phyloP scores from a whole-genome alignment of 768 basidiomycete species.

The Russula sp. region DNA sequence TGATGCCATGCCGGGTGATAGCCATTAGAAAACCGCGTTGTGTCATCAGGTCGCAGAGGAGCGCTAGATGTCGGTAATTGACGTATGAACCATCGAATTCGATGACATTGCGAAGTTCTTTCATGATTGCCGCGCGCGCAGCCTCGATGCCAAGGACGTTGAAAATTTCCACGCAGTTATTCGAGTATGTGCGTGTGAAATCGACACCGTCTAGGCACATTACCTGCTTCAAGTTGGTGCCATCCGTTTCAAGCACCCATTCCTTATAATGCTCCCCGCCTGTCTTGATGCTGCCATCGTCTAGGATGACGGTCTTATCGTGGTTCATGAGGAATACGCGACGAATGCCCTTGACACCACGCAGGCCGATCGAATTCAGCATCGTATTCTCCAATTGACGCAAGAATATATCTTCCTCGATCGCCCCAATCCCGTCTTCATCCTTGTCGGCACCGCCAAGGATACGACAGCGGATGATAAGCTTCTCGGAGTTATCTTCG shows the following conservation, averaged over 20 bases:
- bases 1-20: slow-evolving; percentile 99
- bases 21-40: slow-evolving; percentile 94
- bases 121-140: slow-evolving; percentile 90
- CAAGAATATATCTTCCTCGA: slow-evolving; percentile 95
- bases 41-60: slow-evolving; percentile 99
- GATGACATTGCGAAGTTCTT: slow-evolving; percentile 91
- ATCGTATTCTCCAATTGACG: slow-evolving; percentile 95
- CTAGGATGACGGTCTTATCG: slow-evolving; percentile 64
- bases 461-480: slow-evolving; percentile 95
- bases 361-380: slow-evolving; percentile 91
- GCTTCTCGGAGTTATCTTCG: slow-evolving; percentile 97
- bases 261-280: slow-evolving; percentile 61
- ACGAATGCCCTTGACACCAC: slow-evolving; percentile 87
- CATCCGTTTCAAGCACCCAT: slow-evolving; percentile 98
- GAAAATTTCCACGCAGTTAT: slow-evolving; percentile 95
- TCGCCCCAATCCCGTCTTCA: slow-evolving; percentile 66
- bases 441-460: slow-evolving; percentile 81
- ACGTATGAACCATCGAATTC: slow-evolving; percentile 99
- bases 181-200: slow-evolving; percentile 89
- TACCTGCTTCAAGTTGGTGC: slow-evolving; percentile 91
- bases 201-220: slow-evolving; percentile 96
- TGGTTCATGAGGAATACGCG: slow-evolving; percentile 93
- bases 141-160: slow-evolving; percentile 96
- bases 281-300: slow-evolving; percentile 57
- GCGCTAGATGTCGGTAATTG: slow-evolving; percentile 94